Evolutionary conservation across 78 protist species (phyloP).

Genomic region (Neovahlkampfia damariscottae): DNA sequence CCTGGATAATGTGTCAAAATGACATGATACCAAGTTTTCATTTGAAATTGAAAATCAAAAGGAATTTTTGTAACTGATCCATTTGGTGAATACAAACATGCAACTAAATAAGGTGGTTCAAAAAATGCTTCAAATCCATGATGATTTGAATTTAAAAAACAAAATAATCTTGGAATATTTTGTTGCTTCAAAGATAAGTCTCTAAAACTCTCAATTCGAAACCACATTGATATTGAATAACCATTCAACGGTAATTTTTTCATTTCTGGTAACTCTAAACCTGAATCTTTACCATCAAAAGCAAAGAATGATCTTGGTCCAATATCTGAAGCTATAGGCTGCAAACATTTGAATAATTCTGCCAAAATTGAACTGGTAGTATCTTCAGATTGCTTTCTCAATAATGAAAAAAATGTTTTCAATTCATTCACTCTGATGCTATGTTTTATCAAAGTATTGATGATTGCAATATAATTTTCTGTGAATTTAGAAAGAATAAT

Average conservation of each 20-base stretch:
- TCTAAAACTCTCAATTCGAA: slow-evolving; percentile 12
- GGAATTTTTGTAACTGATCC: not conserved
- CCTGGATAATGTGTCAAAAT: slow-evolving; percentile 5
- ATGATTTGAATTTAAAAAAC: not conserved
- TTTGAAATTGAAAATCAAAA: not conserved
- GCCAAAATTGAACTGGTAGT: not conserved
- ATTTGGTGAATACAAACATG: not conserved
- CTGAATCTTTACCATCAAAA: slow-evolving; percentile 18
- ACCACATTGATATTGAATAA: slow-evolving; percentile 21
- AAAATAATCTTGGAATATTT: slow-evolving; percentile 18
- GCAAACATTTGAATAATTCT: not conserved
- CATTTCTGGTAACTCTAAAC: slow-evolving; percentile 1
- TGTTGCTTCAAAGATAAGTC: not conserved
- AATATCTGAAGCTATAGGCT: not conserved
- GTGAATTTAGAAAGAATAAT: too few species aligned
- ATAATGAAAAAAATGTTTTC: not conserved
- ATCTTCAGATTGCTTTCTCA: not conserved
- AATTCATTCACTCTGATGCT: slow-evolving; percentile 13
- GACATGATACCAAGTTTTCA: slow-evolving; percentile 11
- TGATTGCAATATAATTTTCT: not conserved
- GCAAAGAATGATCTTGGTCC: slow-evolving; percentile 23
- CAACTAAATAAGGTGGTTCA: not conserved
- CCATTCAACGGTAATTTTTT: slow-evolving; percentile 12
- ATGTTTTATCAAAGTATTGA: slow-evolving; percentile 2
- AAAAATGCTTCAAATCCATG: slow-evolving; percentile 18